Conservation (phyloP, 2,329 filamentous ascomycete genomes). For the Aspergillus piperis region DNA sequence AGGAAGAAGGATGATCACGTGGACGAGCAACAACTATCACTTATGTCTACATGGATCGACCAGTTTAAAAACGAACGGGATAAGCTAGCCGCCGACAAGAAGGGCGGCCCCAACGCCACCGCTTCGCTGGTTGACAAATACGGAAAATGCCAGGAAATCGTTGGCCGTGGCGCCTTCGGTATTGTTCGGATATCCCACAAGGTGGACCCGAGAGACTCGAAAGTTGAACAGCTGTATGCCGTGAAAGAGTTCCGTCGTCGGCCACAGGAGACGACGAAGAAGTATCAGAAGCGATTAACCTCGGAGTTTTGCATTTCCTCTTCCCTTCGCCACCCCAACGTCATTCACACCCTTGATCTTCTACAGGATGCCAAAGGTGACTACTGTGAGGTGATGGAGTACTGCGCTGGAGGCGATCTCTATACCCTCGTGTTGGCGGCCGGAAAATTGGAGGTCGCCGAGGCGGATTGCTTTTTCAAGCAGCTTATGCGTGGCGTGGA, state of each 20-base stretch:
- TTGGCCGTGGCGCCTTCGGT: slow-evolving; percentile 93
- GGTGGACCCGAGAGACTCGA: slow-evolving; percentile 74
- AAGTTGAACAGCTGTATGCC: slow-evolving; percentile 85
- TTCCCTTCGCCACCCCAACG: slow-evolving; percentile 91
- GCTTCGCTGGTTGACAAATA: slow-evolving; percentile 92
- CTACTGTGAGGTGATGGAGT: slow-evolving; percentile 99
- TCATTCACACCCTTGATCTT: slow-evolving; percentile 95
- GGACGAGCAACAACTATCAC: slow-evolving; percentile 74
- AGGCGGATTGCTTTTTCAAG: slow-evolving; percentile 98
- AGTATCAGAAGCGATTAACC: slow-evolving; percentile 95
- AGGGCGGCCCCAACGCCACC: slow-evolving; percentile 70
- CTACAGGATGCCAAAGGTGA: slow-evolving; percentile 95
- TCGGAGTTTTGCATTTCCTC: slow-evolving; percentile 99
- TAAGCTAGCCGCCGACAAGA: slow-evolving; percentile 71
- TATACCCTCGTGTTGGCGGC: slow-evolving; percentile 91
- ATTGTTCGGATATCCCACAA: slow-evolving; percentile 98
- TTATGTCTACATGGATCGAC: slow-evolving; percentile 96
- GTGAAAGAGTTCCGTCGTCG: slow-evolving; percentile 97
- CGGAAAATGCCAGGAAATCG: slow-evolving; percentile 95
- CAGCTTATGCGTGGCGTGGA: slow-evolving; percentile 98
- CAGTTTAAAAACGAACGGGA: slow-evolving; percentile 88
- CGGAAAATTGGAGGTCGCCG: slow-evolving; percentile 81
- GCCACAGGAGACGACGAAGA: slow-evolving; percentile 92
- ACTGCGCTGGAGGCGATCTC: slow-evolving; percentile 92
- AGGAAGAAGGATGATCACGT: slow-evolving; percentile 69